Evolutionary conservation across 257 asterid species (phyloP).

Genomic region (Leptodermis oblonga): DNA sequence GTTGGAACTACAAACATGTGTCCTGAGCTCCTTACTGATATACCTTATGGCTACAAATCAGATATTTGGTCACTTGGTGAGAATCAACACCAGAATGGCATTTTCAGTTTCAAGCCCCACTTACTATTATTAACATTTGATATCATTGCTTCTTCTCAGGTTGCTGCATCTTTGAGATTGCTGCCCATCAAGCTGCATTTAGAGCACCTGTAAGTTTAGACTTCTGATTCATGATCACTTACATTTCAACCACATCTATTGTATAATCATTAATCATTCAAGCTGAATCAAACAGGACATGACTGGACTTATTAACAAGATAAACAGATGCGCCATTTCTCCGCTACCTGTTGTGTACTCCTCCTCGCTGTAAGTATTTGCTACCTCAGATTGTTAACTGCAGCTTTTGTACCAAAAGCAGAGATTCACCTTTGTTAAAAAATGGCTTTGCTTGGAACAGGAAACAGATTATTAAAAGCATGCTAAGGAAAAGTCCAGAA

Average conservation of each 20-base stretch:
- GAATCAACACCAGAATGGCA: not conserved
- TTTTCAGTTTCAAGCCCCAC: constrained; percentile 5
- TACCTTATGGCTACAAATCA: constrained; percentile 92
- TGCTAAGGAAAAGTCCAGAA: constrained; percentile 90
- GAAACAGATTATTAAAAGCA: constrained; percentile 87
- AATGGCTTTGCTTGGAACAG: constrained; percentile 35
- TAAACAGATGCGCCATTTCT: constrained; percentile 71
- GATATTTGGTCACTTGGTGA: constrained; percentile 96
- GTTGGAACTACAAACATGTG: constrained; percentile 91
- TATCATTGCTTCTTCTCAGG: constrained; percentile 37
- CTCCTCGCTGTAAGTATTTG: constrained; percentile 65
- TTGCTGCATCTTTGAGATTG: constrained; percentile 95
- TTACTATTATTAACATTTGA: not conserved
- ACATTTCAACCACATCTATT: constrained; percentile 3
- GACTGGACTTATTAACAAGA: constrained; percentile 92
- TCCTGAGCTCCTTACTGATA: constrained; percentile 86
- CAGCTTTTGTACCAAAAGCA: not conserved
- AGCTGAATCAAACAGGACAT: constrained; percentile 56
- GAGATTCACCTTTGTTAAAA: not conserved
- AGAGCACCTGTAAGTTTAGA: constrained; percentile 74
- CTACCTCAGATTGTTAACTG: not conserved
- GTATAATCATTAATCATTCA: constrained; percentile 16
- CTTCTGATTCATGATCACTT: not conserved
- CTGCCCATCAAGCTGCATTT: constrained; percentile 86
- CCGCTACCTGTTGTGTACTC: constrained; percentile 93